Evolutionary conservation across 2,329 filamentous ascomycete species (phyloP), one percentile per base, ranked within the genome.

Genomic region (Nothophoma quercina): DNA sequence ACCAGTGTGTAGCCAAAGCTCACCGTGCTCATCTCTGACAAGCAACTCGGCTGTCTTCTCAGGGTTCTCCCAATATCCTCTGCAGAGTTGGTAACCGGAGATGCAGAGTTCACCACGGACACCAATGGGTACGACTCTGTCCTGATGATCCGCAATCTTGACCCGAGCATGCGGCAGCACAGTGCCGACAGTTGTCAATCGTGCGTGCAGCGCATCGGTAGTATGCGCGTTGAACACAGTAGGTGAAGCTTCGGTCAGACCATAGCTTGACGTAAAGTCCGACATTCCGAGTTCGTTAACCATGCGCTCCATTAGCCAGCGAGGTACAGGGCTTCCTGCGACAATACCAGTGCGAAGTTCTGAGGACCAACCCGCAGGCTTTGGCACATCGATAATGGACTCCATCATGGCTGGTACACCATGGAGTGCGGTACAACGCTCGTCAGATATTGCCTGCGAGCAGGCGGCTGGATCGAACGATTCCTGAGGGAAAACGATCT

Each of bases 401-500:
- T 91, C 88, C 72, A 92, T 91, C 90, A 93, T 93, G 50, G 90
- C 89, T 0, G 90, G 90, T 0, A 93, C 90, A 26, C 90, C 90
- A 68, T 93, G 89, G 0, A 93, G 79, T 0, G 88, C 90, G 0
- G 90, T 93, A 70, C 77, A 79, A 26, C 64, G 68, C 48, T 79
- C 77, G 7, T 71, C 67, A 5, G 71, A 70, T 30, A 93, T 84
- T 46, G 88, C 87, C 34, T 79, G 79, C 26, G 93, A 79, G 2
- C 87, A 88, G 0, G 88, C 85, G 4, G 76, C 73, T 1, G 88
- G 81, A 62, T 91, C 87, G 65, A 93, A 93, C 0, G 87, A 85
- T 64, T 91, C 58, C 18, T 84, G 83, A 0, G 90, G 89, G 65
- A 91, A 91, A 8, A 93, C 85, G 42, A 92, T 86, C 71, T 88